These are phyloP conservation scores for Leccinum pachyderme DNA, from an alignment of 1,284 basidiomycete genomes.

Conservation along the genomic window DNA sequence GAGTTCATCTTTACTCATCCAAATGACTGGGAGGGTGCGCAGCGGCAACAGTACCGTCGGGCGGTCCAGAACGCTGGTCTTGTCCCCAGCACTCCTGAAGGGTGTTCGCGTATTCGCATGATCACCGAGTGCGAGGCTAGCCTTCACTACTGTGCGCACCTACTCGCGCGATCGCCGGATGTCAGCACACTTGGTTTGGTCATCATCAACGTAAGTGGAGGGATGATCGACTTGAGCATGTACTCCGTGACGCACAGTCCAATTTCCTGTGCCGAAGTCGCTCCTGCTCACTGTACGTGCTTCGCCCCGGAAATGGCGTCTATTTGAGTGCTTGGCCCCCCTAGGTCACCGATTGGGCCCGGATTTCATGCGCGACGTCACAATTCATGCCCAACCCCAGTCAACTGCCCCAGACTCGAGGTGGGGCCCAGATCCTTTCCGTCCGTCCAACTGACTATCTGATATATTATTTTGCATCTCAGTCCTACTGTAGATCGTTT, in stretches of 20 bases:
- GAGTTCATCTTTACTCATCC: slow-evolving; percentile 32
- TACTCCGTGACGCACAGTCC: not conserved
- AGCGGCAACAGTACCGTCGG: slow-evolving; percentile 36
- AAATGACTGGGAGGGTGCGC: slow-evolving; percentile 25
- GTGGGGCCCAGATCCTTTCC: not conserved
- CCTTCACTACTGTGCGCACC: slow-evolving; percentile 43
- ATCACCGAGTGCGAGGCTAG: slow-evolving; percentile 50
- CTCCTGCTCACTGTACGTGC: not conserved
- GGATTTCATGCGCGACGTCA: not conserved
- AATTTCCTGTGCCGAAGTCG: not conserved
- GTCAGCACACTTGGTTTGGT: not conserved
- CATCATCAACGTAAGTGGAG: not conserved
- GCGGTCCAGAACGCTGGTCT: slow-evolving; percentile 35
- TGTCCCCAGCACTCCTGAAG: slow-evolving; percentile 16
- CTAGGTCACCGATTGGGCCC: not conserved
- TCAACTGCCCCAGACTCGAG: not conserved
- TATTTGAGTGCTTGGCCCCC: not conserved
- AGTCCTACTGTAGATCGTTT: not conserved
- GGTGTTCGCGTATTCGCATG: slow-evolving; percentile 35
- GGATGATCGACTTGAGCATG: not conserved
- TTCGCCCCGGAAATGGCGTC: not conserved
- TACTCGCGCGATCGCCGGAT: slow-evolving; percentile 23
- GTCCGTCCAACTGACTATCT: not conserved
- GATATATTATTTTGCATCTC: not conserved
- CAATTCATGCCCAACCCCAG: not conserved